Percentiles rank a stretch among this genome's conserved stretches.
Evolutionary conservation across 2,329 filamentous ascomycete genomes (phyloP).

Genomic region (Calonectria multiphialidica): DNA sequence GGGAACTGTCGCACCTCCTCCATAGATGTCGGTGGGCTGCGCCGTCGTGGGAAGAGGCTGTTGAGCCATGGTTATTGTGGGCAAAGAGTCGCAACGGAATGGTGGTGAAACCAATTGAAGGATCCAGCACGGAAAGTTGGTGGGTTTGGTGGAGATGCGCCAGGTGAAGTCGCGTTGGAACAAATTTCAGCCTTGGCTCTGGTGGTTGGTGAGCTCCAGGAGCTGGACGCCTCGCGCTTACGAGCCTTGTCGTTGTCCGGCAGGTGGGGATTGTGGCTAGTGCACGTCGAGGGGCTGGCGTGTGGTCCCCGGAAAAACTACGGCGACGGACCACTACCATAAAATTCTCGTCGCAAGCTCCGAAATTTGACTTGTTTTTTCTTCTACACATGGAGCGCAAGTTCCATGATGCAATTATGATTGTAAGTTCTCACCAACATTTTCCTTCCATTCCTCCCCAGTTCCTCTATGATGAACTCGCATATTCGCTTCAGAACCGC

Average conservation of each 20-base stretch:
- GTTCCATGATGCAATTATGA: slow-evolving; percentile 52
- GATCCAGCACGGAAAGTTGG: slow-evolving; percentile 40
- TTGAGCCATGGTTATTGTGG: slow-evolving; percentile 60
- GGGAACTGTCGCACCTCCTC: slow-evolving; percentile 63
- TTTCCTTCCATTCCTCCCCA: not conserved
- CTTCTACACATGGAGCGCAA: slow-evolving; percentile 44
- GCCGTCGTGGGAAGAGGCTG: slow-evolving; percentile 67
- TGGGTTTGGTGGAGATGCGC: slow-evolving; percentile 43
- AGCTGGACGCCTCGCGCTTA: slow-evolving; percentile 27
- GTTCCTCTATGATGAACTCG: slow-evolving; percentile 55
- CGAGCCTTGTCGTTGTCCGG: slow-evolving; percentile 23
- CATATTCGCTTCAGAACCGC: slow-evolving; percentile 63
- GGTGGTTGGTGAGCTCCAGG: slow-evolving; percentile 40
- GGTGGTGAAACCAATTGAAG: slow-evolving; percentile 42
- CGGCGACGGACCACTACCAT: slow-evolving; percentile 28
- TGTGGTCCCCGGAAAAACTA: slow-evolving; percentile 33
- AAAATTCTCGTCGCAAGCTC: slow-evolving; percentile 35
- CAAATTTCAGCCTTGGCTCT: slow-evolving; percentile 48
- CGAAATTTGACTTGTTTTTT: slow-evolving; percentile 11
- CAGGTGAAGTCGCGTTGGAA: slow-evolving; percentile 45
- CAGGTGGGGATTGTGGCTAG: slow-evolving; percentile 26
- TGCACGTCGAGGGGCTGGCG: not conserved
- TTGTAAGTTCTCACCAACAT: slow-evolving; percentile 47
- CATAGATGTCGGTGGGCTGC: slow-evolving; percentile 73
- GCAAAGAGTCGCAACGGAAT: slow-evolving; percentile 17